A percentile compares a stretch with the other conserved stretches of the same genome.
These are phyloP conservation scores for Aquilaria sinensis DNA, from an alignment of 345 rosid genomes.

Conservation along the genomic window DNA sequence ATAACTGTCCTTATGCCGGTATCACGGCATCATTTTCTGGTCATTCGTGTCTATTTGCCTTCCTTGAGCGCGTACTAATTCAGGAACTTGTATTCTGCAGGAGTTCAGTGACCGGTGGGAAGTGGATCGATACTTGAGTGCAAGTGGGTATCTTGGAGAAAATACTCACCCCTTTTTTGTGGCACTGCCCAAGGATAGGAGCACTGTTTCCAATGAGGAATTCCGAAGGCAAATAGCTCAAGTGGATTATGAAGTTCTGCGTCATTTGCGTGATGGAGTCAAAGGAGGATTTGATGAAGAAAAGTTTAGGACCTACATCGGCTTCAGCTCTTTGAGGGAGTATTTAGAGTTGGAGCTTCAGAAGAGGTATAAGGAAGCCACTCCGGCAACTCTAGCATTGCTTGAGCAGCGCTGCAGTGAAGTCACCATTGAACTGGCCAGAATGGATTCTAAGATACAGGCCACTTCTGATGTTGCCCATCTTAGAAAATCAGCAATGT, in stretches of 20 bases:
- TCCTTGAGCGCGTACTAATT: too few species aligned
- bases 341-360: constrained; percentile 89
- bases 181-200: constrained; percentile 89
- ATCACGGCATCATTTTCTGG: background rate
- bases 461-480: constrained; percentile 92
- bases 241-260: constrained; percentile 66
- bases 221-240: constrained; percentile 79
- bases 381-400: constrained; percentile 94
- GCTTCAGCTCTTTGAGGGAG: constrained; percentile 79
- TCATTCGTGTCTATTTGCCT: too few species aligned
- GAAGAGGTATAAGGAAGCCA: constrained; percentile 88
- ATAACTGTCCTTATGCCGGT: too few species aligned
- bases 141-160: constrained; percentile 95
- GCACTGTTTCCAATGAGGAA: constrained; percentile 74
- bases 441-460: constrained; percentile 65
- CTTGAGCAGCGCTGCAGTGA: constrained; percentile 89
- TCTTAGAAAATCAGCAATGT: constrained; percentile 83
- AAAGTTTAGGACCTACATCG: constrained; percentile 57
- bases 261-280: constrained; percentile 71
- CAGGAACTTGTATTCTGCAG: constrained; percentile 24
- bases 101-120: constrained; percentile 84
- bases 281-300: constrained; percentile 96
- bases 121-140: constrained; percentile 85
- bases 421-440: constrained; percentile 50
- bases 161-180: constrained; percentile 79